A percentile compares a stretch with the other conserved stretches of the same genome.
Evolutionary conservation across 331 rosid genomes (phyloP).

Genomic region (Arachis monticola): DNA sequence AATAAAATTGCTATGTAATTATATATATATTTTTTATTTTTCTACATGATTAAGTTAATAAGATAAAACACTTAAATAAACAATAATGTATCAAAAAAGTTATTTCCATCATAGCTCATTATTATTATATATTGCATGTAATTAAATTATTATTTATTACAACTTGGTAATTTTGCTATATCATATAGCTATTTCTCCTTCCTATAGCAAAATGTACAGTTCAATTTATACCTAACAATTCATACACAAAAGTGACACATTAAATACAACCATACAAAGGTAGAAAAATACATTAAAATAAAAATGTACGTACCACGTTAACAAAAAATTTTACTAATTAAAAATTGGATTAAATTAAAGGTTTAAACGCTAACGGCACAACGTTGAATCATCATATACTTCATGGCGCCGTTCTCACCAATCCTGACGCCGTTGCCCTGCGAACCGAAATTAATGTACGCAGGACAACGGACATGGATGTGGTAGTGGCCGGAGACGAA

Average conservation of each 20-base stretch:
- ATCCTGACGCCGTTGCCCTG: constrained; percentile 43
- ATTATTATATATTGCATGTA: constrained; percentile 23
- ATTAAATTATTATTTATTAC: constrained; percentile 3
- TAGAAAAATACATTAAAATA: constrained; percentile 20
- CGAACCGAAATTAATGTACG: constrained; percentile 57
- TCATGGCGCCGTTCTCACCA: constrained; percentile 63
- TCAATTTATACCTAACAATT: constrained; percentile 17
- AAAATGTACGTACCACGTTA: background rate
- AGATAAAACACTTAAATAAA: too few relatives aligned
- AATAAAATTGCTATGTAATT: too few relatives aligned
- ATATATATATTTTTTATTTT: too few relatives aligned
- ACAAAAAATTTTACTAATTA: background rate
- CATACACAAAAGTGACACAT: constrained; percentile 9
- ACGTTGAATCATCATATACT: constrained; percentile 64
- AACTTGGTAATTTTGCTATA: constrained; percentile 48
- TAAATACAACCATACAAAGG: background rate
- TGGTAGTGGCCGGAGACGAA: constrained; percentile 76
- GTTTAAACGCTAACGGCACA: constrained; percentile 72
- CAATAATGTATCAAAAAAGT: background rate
- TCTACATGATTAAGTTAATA: too few relatives aligned
- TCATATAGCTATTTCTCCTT: constrained; percentile 15
- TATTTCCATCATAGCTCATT: background rate
- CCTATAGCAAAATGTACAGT: constrained; percentile 53
- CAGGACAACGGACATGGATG: constrained; percentile 71
- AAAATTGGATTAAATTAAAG: background rate